Base-by-base conservation (phyloP, 345 rosid genomes). In the Gossypium sturtianum region DNA sequence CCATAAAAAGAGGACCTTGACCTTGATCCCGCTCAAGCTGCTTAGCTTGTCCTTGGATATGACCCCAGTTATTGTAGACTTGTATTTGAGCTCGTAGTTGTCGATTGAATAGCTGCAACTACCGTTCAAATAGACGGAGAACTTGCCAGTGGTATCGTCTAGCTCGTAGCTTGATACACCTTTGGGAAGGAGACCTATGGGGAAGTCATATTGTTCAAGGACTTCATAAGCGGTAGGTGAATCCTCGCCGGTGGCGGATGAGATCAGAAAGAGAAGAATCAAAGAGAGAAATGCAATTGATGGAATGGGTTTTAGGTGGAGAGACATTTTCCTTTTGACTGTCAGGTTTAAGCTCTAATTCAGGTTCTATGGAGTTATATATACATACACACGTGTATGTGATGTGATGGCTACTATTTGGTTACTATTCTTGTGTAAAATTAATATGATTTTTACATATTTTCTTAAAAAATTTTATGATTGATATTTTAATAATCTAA, bases 21-120 rank as follows among this genome's bases (percentile, higher is more conserved):
- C 90, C 43, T 66, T 48, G 45, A 89, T 72, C 12, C 88, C 88
- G 2, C 75, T 84, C 66, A 85, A 71, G 61, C 81, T 15, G 1
- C 78, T 74, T 59, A 89, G 77, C 83, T 80, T 77, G 44, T 79
- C 81, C 2, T 70, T 76, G 79, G 84, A 2, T 66, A 85, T 77
- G 20, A 78, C 65, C 3, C 89, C 92, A 0, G 80, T 81, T 10
- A 89, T 73, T 0, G 80, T 77, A 45, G 85, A 53, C 67, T 67
- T 75, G 85, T 85, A 89, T 77, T 81, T 81, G 79, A 89, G 84
- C 72, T 81, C 34, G 15, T 88, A 88, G 3, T 83, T 83, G 11
- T 82, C 90, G 2, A 86, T 44, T 1, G 82, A 53, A 81, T 75
- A 86, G 0, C 57, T 80, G 62, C 91, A 88, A 49, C 69, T 41